Base-by-base conservation (phyloP, 2,329 filamentous ascomycete genomes). In the Mycosphaerelloides madeirae region DNA sequence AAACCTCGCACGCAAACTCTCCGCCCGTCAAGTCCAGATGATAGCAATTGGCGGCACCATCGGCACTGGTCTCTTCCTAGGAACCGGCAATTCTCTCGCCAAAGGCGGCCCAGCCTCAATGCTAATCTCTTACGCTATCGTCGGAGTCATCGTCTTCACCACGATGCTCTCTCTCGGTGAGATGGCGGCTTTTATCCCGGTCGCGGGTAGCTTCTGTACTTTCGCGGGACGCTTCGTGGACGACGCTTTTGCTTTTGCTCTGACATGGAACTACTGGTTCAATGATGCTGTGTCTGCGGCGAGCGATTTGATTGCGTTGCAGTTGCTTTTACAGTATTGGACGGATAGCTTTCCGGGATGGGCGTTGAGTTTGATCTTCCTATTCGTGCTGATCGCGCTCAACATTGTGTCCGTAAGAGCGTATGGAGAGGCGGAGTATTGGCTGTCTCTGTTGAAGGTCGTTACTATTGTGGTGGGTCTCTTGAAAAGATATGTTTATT, bases 101-200 rank as follows among this genome's bases (percentile, higher is more conserved):
- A 69, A 69, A 44, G 67, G 69, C 48, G 70, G 69, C 19, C 84
- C 84, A 37, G 83, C 70, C 18, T 79, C 81, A 8, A 79, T 87
- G 64, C 73, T 87, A 52, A 83, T 87, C 61, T 80, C 81, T 11
- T 87, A 87, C 67, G 73, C 78, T 22, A 66, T 84, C 49, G 77
- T 87, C 52, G 84, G 84, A 50, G 68, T 80, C 31, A 68, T 91
- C 50, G 86, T 91, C 54, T 93, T 82, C 66, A 69, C 87, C 38
- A 85, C 90, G 53, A 89, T 91, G 85, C 81, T 81, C 46, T 83
- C 79, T 43, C 77, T 93, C 3, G 86, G 85, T 52, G 86, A 91
- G 67, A 91, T 93, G 85, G 84, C 85, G 8, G 78, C 86, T 41
- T 93, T 85, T 83, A 68, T 91, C 25, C 87, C 87, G 38, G 74